Evolutionary conservation across 106 monocot species (phyloP), one percentile per base, ranked within the genome.

Genomic region (Platanthera guangdongensis): DNA sequence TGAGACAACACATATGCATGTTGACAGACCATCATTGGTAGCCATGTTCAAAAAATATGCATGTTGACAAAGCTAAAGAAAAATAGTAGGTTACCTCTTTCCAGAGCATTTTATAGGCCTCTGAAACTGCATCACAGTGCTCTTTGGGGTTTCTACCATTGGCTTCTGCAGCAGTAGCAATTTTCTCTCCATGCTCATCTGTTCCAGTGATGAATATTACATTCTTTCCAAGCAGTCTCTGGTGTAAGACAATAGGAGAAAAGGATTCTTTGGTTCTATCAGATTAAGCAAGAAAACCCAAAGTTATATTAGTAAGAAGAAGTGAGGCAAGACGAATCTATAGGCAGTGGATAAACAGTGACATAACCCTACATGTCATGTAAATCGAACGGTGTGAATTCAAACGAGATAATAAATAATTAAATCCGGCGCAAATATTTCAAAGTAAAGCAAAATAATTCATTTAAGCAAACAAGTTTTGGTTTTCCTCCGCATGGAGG

Each of bases 121-220:
- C 74, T 22, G 97, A 94, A 68, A 97, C 71, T n/a, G 80, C 72
- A 57, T 97, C 87, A 77, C 94, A 94, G 55, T 97, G 97, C 14
- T 85, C 83, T 21, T 59, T 85, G 4, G 97, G 97, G 81, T 80
- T 94, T 57, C 52, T 82, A 48, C 84, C 89, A 75, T 75, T 80
- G 51, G 82, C 75, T 25, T 86, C 93, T 65, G 94, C 97, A 22
- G 97, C 90, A 62, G 89, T 74, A 71, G 97, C 89, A 76, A 97
- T 94, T 86, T 97, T 97, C 75, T 97, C 97, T 22, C 97, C 97
- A 79, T 97, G 97, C 70, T 97, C 97, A 83, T 97, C 97, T 11
- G 97, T 97, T 49, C 97, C 97, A 50, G 93, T 97, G 32, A 97
- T 80, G 73, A 97, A 97, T 71, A 92, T 80, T 68, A 94, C 94